These are phyloP conservation scores for Paramecium pentaurelia DNA, from an alignment of 73 alveolate genomes.

Conservation along the genomic window DNA sequence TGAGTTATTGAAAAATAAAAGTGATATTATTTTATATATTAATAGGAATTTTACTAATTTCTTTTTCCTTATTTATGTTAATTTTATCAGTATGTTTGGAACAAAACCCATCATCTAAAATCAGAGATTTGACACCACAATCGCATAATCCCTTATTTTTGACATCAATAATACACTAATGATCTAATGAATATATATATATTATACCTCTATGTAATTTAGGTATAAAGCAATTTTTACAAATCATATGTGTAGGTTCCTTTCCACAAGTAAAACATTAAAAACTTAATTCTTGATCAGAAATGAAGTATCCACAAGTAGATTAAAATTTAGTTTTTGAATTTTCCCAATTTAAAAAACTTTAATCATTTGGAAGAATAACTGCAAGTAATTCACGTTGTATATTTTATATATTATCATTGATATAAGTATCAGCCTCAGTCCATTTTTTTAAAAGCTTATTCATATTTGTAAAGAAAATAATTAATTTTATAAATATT, in stretches of 20 bases:
- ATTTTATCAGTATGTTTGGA: neutral
- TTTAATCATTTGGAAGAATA: no score
- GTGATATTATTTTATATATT: neutral
- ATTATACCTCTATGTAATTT: neutral
- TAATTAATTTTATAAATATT: no score
- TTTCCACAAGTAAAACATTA: neutral
- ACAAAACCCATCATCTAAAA: neutral
- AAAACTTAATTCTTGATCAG: neutral
- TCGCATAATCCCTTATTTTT: slow-evolving; percentile 17
- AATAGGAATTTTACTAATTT: neutral
- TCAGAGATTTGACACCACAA: neutral
- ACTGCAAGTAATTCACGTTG: no score
- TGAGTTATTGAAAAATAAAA: neutral
- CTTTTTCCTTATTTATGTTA: neutral
- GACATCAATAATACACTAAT: neutral
- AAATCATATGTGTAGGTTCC: neutral
- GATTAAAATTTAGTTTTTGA: neutral
- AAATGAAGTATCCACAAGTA: neutral
- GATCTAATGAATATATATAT: neutral
- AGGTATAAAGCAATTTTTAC: neutral
- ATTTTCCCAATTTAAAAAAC: no score
- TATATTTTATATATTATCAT: no score
- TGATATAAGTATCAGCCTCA: no score
- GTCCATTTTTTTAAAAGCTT: no score
- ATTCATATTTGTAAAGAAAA: no score